Conservation (phyloP, 148 eudicot genomes). For the Cornus kousa region DNA sequence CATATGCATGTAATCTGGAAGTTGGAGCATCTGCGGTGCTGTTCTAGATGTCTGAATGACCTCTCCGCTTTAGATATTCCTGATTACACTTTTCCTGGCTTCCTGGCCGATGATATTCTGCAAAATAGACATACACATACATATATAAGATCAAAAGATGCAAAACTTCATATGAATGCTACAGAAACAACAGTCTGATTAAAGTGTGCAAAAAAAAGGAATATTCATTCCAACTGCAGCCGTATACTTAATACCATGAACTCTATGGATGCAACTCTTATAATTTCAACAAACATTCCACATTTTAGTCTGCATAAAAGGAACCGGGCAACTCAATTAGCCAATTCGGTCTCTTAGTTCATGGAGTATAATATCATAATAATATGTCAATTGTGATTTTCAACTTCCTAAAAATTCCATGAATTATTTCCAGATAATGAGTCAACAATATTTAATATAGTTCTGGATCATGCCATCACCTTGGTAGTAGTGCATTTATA, state of each 20-base stretch:
- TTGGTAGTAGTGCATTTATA: too few relatives aligned
- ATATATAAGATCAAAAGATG: too few relatives aligned
- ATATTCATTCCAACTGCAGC: not conserved
- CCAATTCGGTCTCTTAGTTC: too few relatives aligned
- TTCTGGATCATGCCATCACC: too few relatives aligned
- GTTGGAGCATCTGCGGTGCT: slow-evolving; percentile 34
- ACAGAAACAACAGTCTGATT: not conserved
- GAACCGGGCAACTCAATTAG: too few relatives aligned
- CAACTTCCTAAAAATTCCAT: too few relatives aligned
- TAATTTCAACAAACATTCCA: too few relatives aligned
- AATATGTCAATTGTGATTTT: too few relatives aligned
- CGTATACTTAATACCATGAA: not conserved
- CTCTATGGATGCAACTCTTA: not conserved
- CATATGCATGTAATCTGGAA: slow-evolving; percentile 75
- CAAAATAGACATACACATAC: slow-evolving; percentile 1
- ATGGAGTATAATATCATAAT: too few relatives aligned
- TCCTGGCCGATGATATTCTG: slow-evolving; percentile 96
- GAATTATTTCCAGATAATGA: too few relatives aligned
- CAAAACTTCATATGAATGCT: not conserved
- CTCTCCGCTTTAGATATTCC: slow-evolving; percentile 86
- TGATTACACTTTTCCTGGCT: slow-evolving; percentile 68
- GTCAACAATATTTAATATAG: too few relatives aligned
- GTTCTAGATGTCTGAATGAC: slow-evolving; percentile 37
- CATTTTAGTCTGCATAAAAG: too few relatives aligned
- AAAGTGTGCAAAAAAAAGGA: not conserved